phyloP scores from a whole-genome alignment of 768 basidiomycete genomes.

The Crepidotus variabilis region DNA sequence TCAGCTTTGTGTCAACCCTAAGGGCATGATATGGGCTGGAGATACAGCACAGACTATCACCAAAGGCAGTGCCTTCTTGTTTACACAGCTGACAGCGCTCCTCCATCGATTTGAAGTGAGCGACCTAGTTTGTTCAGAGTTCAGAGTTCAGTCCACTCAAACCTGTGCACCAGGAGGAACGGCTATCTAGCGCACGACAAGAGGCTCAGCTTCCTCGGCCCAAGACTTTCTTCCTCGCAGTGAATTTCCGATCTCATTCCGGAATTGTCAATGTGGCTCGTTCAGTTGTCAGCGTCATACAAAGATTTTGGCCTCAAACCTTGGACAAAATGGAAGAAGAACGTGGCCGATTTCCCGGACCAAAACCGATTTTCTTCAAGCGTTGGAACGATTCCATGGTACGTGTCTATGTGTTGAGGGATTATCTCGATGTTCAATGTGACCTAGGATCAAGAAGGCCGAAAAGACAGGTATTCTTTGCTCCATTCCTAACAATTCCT shows the following conservation, averaged over 20 bases:
- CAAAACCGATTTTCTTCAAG: constrained; percentile 56
- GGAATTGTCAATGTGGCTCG: constrained; percentile 72
- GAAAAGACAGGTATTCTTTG: background rate
- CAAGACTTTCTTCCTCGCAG: constrained; percentile 46
- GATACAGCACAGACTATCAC: constrained; percentile 80
- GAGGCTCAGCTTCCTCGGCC: constrained; percentile 4
- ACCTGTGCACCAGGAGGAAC: too few species aligned
- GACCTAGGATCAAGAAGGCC: background rate
- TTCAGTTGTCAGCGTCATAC: constrained; percentile 58
- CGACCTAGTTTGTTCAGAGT: background rate
- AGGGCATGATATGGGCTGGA: constrained; percentile 75
- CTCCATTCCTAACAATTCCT: background rate
- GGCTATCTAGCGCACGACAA: too few species aligned
- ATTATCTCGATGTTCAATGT: background rate
- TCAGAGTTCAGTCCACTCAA: too few species aligned
- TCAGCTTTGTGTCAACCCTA: constrained; percentile 52
- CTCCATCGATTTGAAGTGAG: constrained; percentile 58
- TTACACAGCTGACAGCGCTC: constrained; percentile 67
- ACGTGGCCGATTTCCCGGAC: constrained; percentile 50
- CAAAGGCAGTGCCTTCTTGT: constrained; percentile 66
- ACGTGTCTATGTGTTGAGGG: background rate
- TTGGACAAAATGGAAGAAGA: constrained; percentile 60
- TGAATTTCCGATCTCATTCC: constrained; percentile 68
- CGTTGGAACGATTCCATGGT: constrained; percentile 46
- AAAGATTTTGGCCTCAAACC: constrained; percentile 57